Evolutionary conservation across 768 basidiomycete genomes (phyloP), one percentile per base, ranked within the genome.

Genomic region (Xerocomellus intermedius): DNA sequence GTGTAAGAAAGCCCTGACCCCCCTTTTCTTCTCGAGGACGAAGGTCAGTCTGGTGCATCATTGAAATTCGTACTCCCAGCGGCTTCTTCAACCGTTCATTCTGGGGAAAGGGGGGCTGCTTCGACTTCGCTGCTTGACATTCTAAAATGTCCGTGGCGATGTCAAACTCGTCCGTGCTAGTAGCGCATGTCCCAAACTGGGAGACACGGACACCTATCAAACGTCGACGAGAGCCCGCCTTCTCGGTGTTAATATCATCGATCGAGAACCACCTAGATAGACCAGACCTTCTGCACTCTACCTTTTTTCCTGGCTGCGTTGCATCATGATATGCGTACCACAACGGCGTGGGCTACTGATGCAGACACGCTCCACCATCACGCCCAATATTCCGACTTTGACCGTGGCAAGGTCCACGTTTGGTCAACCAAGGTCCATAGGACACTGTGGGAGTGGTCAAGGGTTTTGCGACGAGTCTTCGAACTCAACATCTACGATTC

Each of bases 231-330:
- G 35, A 28, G 9, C 41, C 32, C 28, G 22, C 35, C 50, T 55
- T 55, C 52, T 53, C 45, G 52, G 43, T 37, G 8, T 49, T 52
- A 39, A 59, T 66, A 56, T 38, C 37, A 51, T 42, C 54, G 39
- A 30, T 47, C 47, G 37, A 48, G 64, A 50, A 48, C 56, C 42
- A 42, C 37, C 52, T 28, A 52, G 47, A 46, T 45, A 44, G 48
- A 47, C 46, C 24, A 5, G 46, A 37, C 52, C 42, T 50, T 50
- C 37, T 6, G 22, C 48, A 46, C 47, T 37, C 46, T 49, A 10
- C 51, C 45, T 32, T 48, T 44, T 41, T 41, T 1, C n/a, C 16
- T 22, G 38, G 55, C 53, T 35, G 41, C 50, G 50, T 33, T 51
- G 36, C 57, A 48, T 56, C 28, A 33, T 50, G 44, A 47, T 28